Base-by-base conservation (phyloP, 139 green algal genomes). In the Chlorella sp. region DNA sequence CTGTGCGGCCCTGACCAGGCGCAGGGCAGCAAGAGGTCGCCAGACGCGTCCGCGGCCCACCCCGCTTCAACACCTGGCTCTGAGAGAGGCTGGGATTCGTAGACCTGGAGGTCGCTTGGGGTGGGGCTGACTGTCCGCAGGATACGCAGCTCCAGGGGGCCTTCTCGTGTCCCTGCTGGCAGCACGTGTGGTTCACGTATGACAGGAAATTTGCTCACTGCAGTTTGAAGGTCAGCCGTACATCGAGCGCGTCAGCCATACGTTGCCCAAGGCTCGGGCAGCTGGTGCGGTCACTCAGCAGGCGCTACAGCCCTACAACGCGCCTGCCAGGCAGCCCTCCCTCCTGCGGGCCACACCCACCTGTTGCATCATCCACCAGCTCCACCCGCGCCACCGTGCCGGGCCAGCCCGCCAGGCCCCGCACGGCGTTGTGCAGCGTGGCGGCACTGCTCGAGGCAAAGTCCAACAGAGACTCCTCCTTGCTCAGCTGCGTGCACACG, bases 391-490 rank as follows among this genome's bases (percentile, higher is more conserved):
- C 82, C 49, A 73, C 78, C 3, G 88, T 94, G 33, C 88, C 86
- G 2, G 93, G 91, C 92, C 89, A 96, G 14, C 84, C 85, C 10
- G 85, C 87, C 84, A 96, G 93, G 14, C 72, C 91, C 5, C 91
- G 77, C 31, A 98, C 90, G 59, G 93, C 86, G 83, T 96, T 93
- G 80, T 97, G 92, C 62, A 94, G 83, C 22, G 22, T 32, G 20
- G 33, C 2, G 0, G 92, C 93, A 14, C 80, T 35, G 60, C 80
- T 59, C 23, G 20, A 36, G 30, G 17, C 31, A 35, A 97, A 95
- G 73, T 93, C 74, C 2, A 98, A 81, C 26, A 79, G 14, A 0
- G 73, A 78, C 61, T 98, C 93, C 66, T 92, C 89, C 22, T 86
- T 90, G 0, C 27, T 75, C 35, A 95, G 66, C 83, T 87, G 81